Base-by-base conservation (phyloP, 1,284 basidiomycete genomes). In the Puccinia hordei region DNA sequence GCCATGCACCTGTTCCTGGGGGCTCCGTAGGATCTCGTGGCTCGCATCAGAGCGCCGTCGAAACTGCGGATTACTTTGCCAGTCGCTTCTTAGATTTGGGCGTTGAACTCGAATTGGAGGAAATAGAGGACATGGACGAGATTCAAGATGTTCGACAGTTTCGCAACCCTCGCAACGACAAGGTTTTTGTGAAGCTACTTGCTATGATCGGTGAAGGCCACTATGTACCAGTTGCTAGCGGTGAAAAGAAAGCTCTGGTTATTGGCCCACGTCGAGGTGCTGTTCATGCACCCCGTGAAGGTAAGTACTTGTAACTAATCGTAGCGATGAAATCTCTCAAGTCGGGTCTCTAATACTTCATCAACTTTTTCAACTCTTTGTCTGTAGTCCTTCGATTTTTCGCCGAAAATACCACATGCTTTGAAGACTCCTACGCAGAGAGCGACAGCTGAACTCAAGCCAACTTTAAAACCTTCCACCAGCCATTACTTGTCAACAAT, bases 191-290 rank as follows among this genome's bases (percentile, higher is more conserved):
- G 15, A 55, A 65, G 41, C 24, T 77, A 55, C 24, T 53, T 4
- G 61, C 75, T 22, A 77, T 77, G 75, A 68, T 77, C 35, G 75
- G 75, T 33, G 75, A 77, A 77, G 75, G 75, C 1, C 75, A 77
- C 33, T 77, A 68, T 22, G 63, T 77, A 2, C 75, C 75, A n/a
- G 61, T 77, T 66, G 75, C 53, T 35, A 30, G 33, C 17, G 75
- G 75, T 24, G 46, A 51, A 41, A 77, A 77, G 63, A 68, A 77
- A 65, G 59, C 61, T 38, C 27, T 77, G 44, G 46, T 49, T 17
- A 63, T 77, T 55, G 75, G 75, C 12, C 75, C 75, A 6, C 61
- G 75, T n/a, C 59, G 75, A 53, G 75, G 75, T 44, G 75, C 75
- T 35, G 78, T 80, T 4, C 38, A 73, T 73, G 71, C 69, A 73